These are phyloP conservation scores for Tetrahymena elliotti DNA, from an alignment of 73 alveolate species.

Conservation along the genomic window DNA sequence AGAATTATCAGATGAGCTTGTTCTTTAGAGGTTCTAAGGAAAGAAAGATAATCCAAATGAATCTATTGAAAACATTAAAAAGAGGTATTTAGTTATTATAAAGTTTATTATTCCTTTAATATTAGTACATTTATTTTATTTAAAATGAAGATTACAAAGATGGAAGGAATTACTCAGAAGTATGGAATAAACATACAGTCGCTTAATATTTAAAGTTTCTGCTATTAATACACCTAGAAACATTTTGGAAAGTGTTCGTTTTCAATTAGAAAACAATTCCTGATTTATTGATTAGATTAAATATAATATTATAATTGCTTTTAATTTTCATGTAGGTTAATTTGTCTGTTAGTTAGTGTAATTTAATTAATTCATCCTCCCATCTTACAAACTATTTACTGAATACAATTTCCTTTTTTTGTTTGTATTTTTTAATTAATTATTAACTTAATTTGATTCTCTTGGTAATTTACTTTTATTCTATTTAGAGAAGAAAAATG, in stretches of 20 bases:
- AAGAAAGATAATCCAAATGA: conserved; percentile 64
- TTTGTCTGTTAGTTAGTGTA: too few relatives aligned
- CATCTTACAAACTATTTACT: background rate
- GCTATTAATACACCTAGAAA: conserved; percentile 4
- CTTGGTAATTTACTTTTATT: too few relatives aligned
- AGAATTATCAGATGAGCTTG: conserved; percentile 58
- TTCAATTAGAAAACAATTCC: conserved; percentile 20
- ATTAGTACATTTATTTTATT: too few relatives aligned
- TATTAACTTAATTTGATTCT: too few relatives aligned
- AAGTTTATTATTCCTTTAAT: too few relatives aligned
- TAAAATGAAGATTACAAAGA: conserved; percentile 16
- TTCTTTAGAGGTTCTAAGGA: conserved; percentile 46
- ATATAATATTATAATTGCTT: background rate
- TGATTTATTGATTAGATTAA: background rate
- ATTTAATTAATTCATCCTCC: background rate
- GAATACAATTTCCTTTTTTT: too few relatives aligned
- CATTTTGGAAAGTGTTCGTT: conserved; percentile 25
- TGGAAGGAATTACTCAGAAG: conserved; percentile 35
- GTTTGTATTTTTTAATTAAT: too few relatives aligned
- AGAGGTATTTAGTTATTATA: conserved; percentile 7
- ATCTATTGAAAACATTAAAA: conserved; percentile 5
- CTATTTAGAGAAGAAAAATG: too few relatives aligned
- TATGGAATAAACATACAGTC: conserved; percentile 29
- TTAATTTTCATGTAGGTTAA: background rate
- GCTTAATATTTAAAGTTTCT: conserved; percentile 16